Evolutionary conservation across 257 asterid species (phyloP).

Genomic region (Solanum lignicaule): DNA sequence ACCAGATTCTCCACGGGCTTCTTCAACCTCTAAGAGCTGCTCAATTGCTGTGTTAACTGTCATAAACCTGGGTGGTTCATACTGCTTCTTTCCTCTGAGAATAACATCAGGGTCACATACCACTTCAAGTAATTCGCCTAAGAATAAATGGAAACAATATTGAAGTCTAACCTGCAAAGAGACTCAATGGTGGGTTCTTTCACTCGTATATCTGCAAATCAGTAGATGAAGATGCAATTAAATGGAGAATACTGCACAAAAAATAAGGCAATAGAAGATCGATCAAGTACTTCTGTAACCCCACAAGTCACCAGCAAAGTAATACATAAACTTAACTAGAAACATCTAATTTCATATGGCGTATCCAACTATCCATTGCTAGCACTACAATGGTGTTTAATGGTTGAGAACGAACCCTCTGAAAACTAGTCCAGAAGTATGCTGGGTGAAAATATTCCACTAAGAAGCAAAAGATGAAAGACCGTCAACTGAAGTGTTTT

Average conservation of each 20-base stretch:
- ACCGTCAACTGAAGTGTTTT: not conserved
- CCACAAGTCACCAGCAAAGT: not conserved
- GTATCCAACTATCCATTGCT: not conserved
- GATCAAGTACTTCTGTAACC: not conserved
- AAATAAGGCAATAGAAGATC: not conserved
- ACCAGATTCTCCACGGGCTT: conserved; percentile 51
- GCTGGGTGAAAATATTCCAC: not conserved
- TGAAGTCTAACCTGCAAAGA: conserved; percentile 61
- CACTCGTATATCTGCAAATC: conserved; percentile 66
- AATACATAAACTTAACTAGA: not conserved
- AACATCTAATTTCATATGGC: not conserved
- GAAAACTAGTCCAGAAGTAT: not conserved
- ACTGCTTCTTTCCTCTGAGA: conserved; percentile 70
- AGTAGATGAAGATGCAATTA: not conserved
- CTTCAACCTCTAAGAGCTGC: conserved; percentile 85
- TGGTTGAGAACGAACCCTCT: not conserved
- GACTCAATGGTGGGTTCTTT: conserved; percentile 87
- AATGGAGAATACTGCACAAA: not conserved
- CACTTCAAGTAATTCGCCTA: not conserved
- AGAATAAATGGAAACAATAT: not conserved
- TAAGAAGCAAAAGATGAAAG: not conserved
- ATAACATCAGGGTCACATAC: not conserved
- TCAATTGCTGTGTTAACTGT: conserved; percentile 73
- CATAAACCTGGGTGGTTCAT: conserved; percentile 89
- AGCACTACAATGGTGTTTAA: not conserved